phyloP scores from a whole-genome alignment of 345 rosid species.

The Sisymbrium altissimum region DNA sequence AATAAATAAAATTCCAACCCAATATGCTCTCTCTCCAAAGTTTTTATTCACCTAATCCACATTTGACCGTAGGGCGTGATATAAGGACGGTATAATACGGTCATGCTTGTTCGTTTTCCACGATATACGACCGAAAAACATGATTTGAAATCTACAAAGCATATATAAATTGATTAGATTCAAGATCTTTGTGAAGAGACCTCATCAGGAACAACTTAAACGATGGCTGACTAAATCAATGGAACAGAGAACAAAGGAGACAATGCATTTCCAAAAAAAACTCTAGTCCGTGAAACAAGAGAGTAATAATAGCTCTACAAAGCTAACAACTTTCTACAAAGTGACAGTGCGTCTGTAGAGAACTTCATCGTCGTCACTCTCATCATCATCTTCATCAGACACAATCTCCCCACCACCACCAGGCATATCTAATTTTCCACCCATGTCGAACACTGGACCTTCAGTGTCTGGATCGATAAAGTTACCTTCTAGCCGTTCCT shows the following conservation, averaged over 20 bases:
- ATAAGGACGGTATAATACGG: neutral
- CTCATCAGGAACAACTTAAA: neutral
- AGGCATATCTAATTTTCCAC: slow-evolving; percentile 80
- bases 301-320: neutral
- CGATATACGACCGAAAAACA: neutral
- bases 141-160: too few species aligned
- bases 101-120: neutral
- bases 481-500: slow-evolving; percentile 69
- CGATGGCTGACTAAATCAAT: neutral
- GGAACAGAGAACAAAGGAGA: slow-evolving; percentile 5
- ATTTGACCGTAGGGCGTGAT: neutral
- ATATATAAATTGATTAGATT: too few species aligned
- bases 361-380: slow-evolving; percentile 67
- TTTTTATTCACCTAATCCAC: slow-evolving; percentile 6
- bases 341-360: slow-evolving; percentile 54
- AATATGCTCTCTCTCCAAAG: neutral
- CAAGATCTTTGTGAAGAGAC: neutral
- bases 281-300: neutral
- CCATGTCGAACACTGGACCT: slow-evolving; percentile 68
- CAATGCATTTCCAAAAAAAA: neutral
- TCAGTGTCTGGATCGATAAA: slow-evolving; percentile 61
- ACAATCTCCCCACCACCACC: slow-evolving; percentile 58
- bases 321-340: slow-evolving; percentile 30
- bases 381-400: slow-evolving; percentile 73
- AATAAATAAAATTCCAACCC: neutral